phyloP scores from a whole-genome alignment of 2,329 filamentous ascomycete species.

The Paraphaeosphaeria sporulosa region DNA sequence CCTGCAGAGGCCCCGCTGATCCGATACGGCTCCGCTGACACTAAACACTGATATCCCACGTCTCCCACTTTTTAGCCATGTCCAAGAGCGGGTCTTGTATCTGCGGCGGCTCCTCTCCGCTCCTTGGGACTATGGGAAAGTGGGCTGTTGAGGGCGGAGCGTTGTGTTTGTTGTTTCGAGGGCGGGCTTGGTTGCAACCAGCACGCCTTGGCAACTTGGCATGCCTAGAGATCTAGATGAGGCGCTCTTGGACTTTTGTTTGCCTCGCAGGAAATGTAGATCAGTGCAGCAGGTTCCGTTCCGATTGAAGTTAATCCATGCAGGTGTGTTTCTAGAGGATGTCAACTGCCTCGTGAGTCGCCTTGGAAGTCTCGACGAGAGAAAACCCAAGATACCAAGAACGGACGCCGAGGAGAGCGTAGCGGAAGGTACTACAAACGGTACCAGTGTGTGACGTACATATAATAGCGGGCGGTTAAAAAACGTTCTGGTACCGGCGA shows the following conservation, averaged over 20 bases:
- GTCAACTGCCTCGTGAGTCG: not conserved
- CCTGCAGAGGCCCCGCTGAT: not conserved
- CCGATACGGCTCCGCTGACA: not conserved
- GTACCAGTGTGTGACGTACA: not conserved
- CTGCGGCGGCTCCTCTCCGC: not conserved
- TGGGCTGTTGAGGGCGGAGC: conserved; percentile 1
- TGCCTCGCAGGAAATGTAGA: not conserved
- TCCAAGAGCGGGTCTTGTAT: conserved; percentile 7
- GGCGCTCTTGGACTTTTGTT: not conserved
- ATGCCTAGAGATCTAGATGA: conserved; percentile 1
- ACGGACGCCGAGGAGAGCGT: not conserved
- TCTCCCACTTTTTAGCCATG: not conserved
- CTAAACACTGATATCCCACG: not conserved
- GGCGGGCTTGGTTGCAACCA: conserved; percentile 7
- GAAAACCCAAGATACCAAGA: not conserved
- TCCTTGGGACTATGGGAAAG: conserved; percentile 1
- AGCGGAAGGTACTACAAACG: not conserved
- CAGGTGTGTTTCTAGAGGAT: not conserved
- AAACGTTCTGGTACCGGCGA: not conserved
- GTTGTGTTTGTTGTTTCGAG: conserved; percentile 5
- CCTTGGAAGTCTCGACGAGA: not conserved
- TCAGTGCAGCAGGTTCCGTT: not conserved
- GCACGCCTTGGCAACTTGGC: conserved; percentile 6
- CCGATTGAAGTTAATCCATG: not conserved
- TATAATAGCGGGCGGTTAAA: not conserved